A percentile compares a stretch with the other conserved stretches of the same genome.
These are phyloP conservation scores for Talaromyces thailandensis DNA, from an alignment of 495 filamentous ascomycete genomes.

Conservation along the genomic window DNA sequence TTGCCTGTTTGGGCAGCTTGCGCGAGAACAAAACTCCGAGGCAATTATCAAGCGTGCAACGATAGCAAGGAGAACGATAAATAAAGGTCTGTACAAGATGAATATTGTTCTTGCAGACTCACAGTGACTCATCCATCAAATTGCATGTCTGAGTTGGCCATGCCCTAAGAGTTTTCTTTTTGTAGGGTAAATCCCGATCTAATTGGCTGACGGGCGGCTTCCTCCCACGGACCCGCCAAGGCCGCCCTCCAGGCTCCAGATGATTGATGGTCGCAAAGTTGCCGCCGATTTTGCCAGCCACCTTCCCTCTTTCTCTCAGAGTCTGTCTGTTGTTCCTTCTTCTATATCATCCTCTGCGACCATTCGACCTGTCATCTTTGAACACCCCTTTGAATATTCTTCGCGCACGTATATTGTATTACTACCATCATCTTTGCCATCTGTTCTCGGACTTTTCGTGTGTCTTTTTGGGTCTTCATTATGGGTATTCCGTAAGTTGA, in stretches of 20 bases:
- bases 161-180: background rate
- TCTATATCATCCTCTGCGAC: background rate
- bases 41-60: background rate
- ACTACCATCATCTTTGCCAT: background rate
- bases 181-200: background rate
- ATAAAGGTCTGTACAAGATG: no score
- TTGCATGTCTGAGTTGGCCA: background rate
- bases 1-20: background rate
- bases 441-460: background rate
- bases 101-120: background rate
- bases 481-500: slow-evolving; percentile 79
- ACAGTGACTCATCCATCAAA: background rate
- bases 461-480: slow-evolving; percentile 9
- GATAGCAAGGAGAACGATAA: background rate
- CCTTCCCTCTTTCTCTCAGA: background rate
- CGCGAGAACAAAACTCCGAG: background rate
- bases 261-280: background rate
- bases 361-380: background rate
- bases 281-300: background rate
- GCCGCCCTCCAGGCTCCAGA: background rate
- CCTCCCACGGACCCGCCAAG: background rate
- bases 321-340: background rate
- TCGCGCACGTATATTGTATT: background rate
- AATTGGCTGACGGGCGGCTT: background rate
- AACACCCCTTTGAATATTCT: background rate